Evolutionary conservation across 164 flowering plant species (phyloP), one percentile per base, ranked within the genome.

Genomic region (Nelumbo lutea): DNA sequence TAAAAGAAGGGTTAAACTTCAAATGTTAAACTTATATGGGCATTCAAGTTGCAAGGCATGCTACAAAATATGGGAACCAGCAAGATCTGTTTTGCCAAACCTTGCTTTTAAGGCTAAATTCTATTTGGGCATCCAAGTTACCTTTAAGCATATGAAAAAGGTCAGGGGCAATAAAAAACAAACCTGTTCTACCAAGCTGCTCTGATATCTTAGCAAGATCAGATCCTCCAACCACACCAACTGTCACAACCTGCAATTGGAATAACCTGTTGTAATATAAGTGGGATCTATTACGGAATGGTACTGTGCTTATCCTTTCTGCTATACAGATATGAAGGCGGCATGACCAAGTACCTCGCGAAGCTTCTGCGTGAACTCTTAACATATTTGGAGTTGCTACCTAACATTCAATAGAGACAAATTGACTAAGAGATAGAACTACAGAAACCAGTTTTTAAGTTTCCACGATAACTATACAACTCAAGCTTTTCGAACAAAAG

Each of bases 181-280:
- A 51, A 96, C 99, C 98, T 84, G 91, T 44, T 3, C 69, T 77
- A n/a, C 99, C 99, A 59, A 96, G 95, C 79, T 96, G 99, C 79
- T 96, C 98, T 13, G 95, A 76, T 79, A 96, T 96, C 84, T 96
- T 96, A 61, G 76, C 77, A 71, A 93, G 88, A 77, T 96, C 98
- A 63, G 98, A 96, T 71, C 99, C 99, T 71, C 99, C 98, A 69
- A 96, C 98, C 65, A 96, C 86, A 45, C 99, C 99, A 62, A 96
- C 87, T 1, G 89, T 86, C 62, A 90, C 88, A 70, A 87, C 95
- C 99, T 96, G 83, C 61, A 64, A 40, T 65, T 53, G 55, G 64
- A 68, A 42, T 62, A 61, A 72, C 50, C 42, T 42, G 46, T 50
- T 50, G 67, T 46, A n/a, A 61, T 69, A 48, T 58, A 41, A 57